Base-by-base conservation (phyloP, 441 rosid genomes). In the Raphanus hybrid region DNA sequence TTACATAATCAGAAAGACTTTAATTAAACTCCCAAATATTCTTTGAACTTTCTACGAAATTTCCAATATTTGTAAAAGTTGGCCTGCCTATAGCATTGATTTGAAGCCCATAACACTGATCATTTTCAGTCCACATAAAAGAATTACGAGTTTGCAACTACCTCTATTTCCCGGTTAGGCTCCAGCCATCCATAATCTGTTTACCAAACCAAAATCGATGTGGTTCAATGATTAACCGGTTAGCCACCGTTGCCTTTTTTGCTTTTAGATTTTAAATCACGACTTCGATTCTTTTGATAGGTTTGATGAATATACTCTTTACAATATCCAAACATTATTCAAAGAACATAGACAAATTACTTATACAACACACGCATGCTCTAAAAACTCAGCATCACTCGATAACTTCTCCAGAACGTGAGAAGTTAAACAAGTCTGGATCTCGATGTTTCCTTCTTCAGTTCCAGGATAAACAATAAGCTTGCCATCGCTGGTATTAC, bases 381-480 rank as follows among this genome's bases (percentile, higher is more conserved):
- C 32, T 50, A 84, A 8, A 52, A 76, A 86, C 20, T 79, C 86
- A 0, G n/a, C 12, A 66, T 84, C 85, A 20, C 12, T 15, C n/a
- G 48, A 79, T 34, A 84, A 12, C 7, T 48, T 80, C 0, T 69
- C 63, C 32, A 84, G 10, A 58, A 77, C 71, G 3, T 7, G 50
- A 1, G 78, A 73, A 0, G 58, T 59, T 8, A 83, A 61, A 77
- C 78, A 81, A 23, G 81, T 74, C 5, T 86, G 80, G 45, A 86
- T 67, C 48, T 86, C 83, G 0, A 86, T 64, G n/a, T 74, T 76
- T 0, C 82, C 87, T 65, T 70, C 37, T 3, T 86, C 43, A 0
- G 4, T 73, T 6, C 86, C 86, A 0, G 81, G 77, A 32, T 59
- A 83, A 26, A 62, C 45, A 0, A 73, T 64, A 0, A 82, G 48